Evolutionary conservation across 768 basidiomycete species (phyloP), one percentile per base, ranked within the genome.

Genomic region (Ramaria sp.): DNA sequence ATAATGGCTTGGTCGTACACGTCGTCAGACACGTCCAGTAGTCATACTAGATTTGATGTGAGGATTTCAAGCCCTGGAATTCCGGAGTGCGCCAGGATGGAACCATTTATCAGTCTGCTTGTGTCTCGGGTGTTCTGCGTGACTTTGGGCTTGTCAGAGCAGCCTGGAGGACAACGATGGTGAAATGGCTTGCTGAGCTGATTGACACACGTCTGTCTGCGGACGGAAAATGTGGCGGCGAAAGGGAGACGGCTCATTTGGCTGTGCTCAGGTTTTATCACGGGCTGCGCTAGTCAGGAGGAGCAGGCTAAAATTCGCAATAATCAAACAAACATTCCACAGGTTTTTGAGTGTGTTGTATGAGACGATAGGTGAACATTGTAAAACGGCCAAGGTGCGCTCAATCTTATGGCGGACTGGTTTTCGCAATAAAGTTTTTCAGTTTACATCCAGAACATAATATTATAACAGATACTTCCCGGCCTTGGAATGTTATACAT

Each of bases 391-490:
- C 78, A 82, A 76, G 78, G 80, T 72, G 50, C 24, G 17, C 39
- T n/a, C 15, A 24, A n/a, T n/a, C n/a, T n/a, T n/a, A n/a, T n/a
- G n/a, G n/a, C n/a, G n/a, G n/a, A n/a, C n/a, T n/a, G n/a, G n/a
- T n/a, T n/a, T n/a, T n/a, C 49, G 34, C n/a, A 20, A 19, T 31
- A 22, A 45, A 15, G 31, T 33, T 1, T 12, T 42, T 17, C 58
- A 81, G 80, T 80, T 7, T 76, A 79, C 62, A 72, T 82, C 63
- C 76, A 80, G 57, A 72, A 78, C 58, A 64, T 64, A 33, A 60
- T 78, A 7, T 68, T 81, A 53, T n/a, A 63, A 13, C 62, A 61
- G 15, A 59, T 81, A n/a, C n/a, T n/a, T n/a, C n/a, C 76, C 2
- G 64, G 63, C 34, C 70, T 71, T 45, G 72, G 75, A n/a, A 66